phyloP scores from a whole-genome alignment of 306 rosid species.

The Albizia julibrissin region DNA sequence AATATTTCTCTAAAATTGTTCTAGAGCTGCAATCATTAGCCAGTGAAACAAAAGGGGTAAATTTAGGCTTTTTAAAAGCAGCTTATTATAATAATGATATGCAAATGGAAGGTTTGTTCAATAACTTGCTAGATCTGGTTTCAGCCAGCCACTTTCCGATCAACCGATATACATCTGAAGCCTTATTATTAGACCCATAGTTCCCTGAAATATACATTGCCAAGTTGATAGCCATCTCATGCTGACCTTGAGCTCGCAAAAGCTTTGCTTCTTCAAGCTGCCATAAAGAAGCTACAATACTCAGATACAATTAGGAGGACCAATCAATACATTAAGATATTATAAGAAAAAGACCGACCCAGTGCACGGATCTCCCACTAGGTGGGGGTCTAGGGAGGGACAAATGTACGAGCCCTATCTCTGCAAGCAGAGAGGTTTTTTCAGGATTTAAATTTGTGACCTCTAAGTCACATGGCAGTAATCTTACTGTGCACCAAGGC shows the following conservation, averaged over 20 bases:
- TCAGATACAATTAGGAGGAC: background rate
- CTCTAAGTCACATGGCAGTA: too few species aligned
- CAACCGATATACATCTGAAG: conserved; percentile 84
- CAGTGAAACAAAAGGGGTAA: conserved; percentile 23
- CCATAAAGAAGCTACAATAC: conserved; percentile 30
- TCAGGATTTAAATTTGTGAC: too few species aligned
- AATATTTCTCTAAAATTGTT: conserved; percentile 88
- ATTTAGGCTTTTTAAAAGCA: background rate
- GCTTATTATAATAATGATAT: background rate
- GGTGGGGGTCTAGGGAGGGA: too few species aligned
- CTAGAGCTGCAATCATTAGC: conserved; percentile 73
- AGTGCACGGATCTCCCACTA: too few species aligned
- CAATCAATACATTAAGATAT: background rate
- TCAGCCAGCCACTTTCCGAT: conserved; percentile 99
- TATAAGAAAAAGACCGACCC: too few species aligned
- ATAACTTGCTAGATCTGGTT: conserved; percentile 95
- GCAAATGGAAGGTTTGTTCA: conserved; percentile 30
- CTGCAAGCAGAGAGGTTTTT: too few species aligned
- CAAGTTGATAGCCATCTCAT: conserved; percentile 89
- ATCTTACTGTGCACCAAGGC: too few species aligned
- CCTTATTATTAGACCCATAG: conserved; percentile 57
- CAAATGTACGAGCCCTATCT: too few species aligned
- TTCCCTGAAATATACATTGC: conserved; percentile 69
- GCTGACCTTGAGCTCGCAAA: conserved; percentile 88
- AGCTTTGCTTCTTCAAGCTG: conserved; percentile 99